These are phyloP conservation scores for Talaromyces sp. DNA, from an alignment of 2,329 filamentous ascomycete genomes.

Conservation along the genomic window DNA sequence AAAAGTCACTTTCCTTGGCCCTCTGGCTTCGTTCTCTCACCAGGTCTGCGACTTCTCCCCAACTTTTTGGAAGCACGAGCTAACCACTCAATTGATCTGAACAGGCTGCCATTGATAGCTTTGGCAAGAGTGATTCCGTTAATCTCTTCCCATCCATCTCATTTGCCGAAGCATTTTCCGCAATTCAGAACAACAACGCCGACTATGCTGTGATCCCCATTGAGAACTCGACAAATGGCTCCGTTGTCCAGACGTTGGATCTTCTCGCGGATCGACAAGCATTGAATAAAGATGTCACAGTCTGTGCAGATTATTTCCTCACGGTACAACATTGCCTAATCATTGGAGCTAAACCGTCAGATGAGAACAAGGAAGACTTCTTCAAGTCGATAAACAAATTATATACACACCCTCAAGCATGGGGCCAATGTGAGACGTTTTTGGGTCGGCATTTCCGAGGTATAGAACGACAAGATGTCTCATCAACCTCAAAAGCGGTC, in stretches of 20 bases:
- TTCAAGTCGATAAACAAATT: constrained; percentile 68
- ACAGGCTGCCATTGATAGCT: constrained; percentile 56
- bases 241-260: constrained; percentile 86
- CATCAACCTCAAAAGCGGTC: constrained; percentile 81
- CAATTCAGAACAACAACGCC: constrained; percentile 66
- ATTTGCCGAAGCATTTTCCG: constrained; percentile 69
- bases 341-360: constrained; percentile 39
- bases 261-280: constrained; percentile 73
- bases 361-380: constrained; percentile 17
- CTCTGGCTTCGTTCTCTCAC: constrained; percentile 66
- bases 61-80: neutral
- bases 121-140: constrained; percentile 34
- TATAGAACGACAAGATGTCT: constrained; percentile 78
- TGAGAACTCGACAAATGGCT: constrained; percentile 94
- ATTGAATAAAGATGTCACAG: constrained; percentile 65
- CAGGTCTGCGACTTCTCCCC: constrained; percentile 52
- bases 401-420: constrained; percentile 93
- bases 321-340: constrained; percentile 86
- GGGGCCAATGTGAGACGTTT: constrained; percentile 83
- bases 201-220: constrained; percentile 83
- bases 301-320: constrained; percentile 82
- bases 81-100: neutral
- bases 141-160: constrained; percentile 37
- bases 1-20: constrained; percentile 59
- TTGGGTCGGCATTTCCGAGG: constrained; percentile 67